Evolutionary conservation across 306 rosid genomes (phyloP).

Genomic region (Acmispon strigosus): DNA sequence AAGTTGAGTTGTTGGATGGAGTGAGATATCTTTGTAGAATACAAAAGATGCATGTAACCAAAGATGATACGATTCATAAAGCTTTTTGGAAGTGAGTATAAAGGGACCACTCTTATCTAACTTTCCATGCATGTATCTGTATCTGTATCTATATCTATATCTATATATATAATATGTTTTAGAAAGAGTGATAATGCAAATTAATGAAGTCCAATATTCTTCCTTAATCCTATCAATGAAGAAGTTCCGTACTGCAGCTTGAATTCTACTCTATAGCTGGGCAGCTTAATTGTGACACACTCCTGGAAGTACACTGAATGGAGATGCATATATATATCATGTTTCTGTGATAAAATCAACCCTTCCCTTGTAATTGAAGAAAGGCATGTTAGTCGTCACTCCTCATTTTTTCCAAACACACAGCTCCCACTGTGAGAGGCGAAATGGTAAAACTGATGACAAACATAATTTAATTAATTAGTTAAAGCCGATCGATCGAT

Average conservation of each 20-base stretch:
- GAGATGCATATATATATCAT: constrained; percentile 1
- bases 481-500: too few species aligned
- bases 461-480: too few species aligned
- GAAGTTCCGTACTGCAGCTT: constrained; percentile 3
- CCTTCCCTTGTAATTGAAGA: constrained; percentile 18
- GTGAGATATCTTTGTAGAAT: too few species aligned
- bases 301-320: constrained; percentile 39
- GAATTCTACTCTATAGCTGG: not conserved
- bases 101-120: not conserved
- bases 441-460: too few species aligned
- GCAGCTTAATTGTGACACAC: constrained; percentile 23
- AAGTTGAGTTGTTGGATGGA: too few species aligned
- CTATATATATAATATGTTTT: not conserved
- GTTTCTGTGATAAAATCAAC: not conserved
- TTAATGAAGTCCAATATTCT: too few species aligned
- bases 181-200: too few species aligned
- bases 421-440: too few species aligned
- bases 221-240: not conserved
- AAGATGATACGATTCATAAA: not conserved
- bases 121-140: not conserved
- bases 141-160: not conserved
- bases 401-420: not conserved
- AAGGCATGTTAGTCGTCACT: constrained; percentile 30
- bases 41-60: not conserved
- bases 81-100: not conserved